Evolutionary conservation across 352 stramenopile genomes (phyloP).

Genomic region (Phytophthora cryptogea): DNA sequence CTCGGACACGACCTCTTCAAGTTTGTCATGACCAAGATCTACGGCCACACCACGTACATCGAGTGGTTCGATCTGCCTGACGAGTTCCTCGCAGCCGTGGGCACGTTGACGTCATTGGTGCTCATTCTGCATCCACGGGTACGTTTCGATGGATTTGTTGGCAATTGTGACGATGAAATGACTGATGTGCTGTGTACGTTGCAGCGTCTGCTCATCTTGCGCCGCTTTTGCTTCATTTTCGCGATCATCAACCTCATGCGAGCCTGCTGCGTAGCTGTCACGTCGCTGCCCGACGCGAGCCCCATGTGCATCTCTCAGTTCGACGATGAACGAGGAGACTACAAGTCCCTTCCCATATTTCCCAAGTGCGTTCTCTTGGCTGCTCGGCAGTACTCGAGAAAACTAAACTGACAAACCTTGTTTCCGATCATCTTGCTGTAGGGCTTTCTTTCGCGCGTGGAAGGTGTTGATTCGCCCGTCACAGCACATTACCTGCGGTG

Average conservation of each 20-base stretch:
- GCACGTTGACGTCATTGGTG: slow-evolving; percentile 66
- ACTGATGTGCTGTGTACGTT: slow-evolving; percentile 3
- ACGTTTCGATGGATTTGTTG: slow-evolving; percentile 22
- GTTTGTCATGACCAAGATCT: slow-evolving; percentile 85
- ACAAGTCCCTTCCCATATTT: slow-evolving; percentile 89
- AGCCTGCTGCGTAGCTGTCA: slow-evolving; percentile 85
- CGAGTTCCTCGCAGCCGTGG: slow-evolving; percentile 78
- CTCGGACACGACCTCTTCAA: slow-evolving; percentile 88
- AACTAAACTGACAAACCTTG: not conserved
- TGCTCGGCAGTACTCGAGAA: not conserved
- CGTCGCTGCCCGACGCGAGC: slow-evolving; percentile 84
- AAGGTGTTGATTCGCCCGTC: slow-evolving; percentile 85
- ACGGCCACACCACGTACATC: slow-evolving; percentile 81
- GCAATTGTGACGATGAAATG: not conserved
- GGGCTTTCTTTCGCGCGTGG: slow-evolving; percentile 75
- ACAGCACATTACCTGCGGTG: slow-evolving; percentile 88
- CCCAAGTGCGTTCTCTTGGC: slow-evolving; percentile 60
- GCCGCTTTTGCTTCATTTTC: slow-evolving; percentile 85
- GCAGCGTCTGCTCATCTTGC: slow-evolving; percentile 81
- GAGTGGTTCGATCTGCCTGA: slow-evolving; percentile 87
- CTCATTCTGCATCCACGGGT: slow-evolving; percentile 80
- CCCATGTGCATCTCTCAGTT: slow-evolving; percentile 90
- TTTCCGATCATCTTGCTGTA: slow-evolving; percentile 22
- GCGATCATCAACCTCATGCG: slow-evolving; percentile 88
- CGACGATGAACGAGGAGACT: slow-evolving; percentile 56